Percentiles rank a stretch among this genome's conserved stretches.
These are phyloP conservation scores for Paramecium caudatum DNA, from an alignment of 73 alveolate species.

Conservation along the genomic window DNA sequence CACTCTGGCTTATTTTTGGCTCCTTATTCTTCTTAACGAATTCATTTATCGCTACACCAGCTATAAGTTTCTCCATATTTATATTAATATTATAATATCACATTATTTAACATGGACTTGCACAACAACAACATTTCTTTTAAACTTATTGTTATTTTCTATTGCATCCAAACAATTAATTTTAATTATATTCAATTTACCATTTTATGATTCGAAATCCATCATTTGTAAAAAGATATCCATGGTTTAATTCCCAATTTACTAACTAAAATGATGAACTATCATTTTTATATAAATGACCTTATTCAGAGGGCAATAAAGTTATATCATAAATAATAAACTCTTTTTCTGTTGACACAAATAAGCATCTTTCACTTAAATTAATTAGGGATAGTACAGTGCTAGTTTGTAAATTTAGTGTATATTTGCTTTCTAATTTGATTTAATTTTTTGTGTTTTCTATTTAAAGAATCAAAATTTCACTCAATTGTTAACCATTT, in stretches of 20 bases:
- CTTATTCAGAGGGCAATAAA: not conserved
- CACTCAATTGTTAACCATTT: not conserved
- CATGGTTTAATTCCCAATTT: conserved; percentile 7
- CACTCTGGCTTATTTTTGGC: too few relatives aligned
- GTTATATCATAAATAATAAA: not conserved
- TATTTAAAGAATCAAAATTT: not conserved
- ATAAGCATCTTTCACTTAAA: conserved; percentile 45
- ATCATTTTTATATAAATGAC: not conserved
- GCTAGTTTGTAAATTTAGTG: not conserved
- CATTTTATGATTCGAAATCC: conserved; percentile 19
- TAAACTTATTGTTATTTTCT: not conserved
- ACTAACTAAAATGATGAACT: not conserved
- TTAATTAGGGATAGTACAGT: conserved; percentile 42
- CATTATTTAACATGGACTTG: conserved; percentile 1
- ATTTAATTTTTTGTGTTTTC: not conserved
- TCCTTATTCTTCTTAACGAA: not conserved
- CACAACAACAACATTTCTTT: conserved; percentile 12
- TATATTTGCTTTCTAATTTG: conserved; percentile 4
- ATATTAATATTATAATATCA: not conserved
- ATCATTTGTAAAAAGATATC: conserved; percentile 5
- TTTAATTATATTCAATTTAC: conserved; percentile 11
- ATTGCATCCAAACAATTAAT: not conserved
- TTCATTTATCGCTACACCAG: not conserved
- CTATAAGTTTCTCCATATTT: not conserved
- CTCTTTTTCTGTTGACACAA: conserved; percentile 40